Percentiles rank a stretch among this genome's conserved stretches.
Conservation (phyloP, 1,139 yeast genomes). For the Hyphopichia burtonii region DNA sequence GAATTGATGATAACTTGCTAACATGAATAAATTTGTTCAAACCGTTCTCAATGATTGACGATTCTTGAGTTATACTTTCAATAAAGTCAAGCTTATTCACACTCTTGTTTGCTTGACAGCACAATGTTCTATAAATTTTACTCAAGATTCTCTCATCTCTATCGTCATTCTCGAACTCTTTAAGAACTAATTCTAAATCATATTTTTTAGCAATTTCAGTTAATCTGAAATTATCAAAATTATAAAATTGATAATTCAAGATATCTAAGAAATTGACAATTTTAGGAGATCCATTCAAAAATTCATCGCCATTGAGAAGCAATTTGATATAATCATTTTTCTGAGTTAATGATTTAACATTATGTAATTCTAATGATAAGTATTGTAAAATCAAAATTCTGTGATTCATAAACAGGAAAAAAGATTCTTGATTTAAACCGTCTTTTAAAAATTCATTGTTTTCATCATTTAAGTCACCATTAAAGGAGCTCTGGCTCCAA, state of each 20-base stretch:
- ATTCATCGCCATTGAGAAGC: conserved; percentile 49
- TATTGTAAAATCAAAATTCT: conserved; percentile 64
- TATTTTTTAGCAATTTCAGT: conserved; percentile 39
- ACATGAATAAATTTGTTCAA: conserved; percentile 44
- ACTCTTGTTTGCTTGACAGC: conserved; percentile 18
- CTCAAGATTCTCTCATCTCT: conserved; percentile 15
- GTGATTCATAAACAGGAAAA: conserved; percentile 61
- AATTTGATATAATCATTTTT: conserved; percentile 53
- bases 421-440: conserved; percentile 45
- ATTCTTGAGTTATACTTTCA: conserved; percentile 14
- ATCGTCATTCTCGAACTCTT: conserved; percentile 19
- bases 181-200: conserved; percentile 27
- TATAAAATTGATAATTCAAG: conserved; percentile 52
- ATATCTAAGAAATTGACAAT: conserved; percentile 69
- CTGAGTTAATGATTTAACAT: conserved; percentile 57
- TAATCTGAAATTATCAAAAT: conserved; percentile 36
- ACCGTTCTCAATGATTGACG: conserved; percentile 30
- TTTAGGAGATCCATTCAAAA: conserved; percentile 56
- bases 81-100: conserved; percentile 4
- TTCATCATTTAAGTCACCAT: conserved; percentile 32
- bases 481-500: conserved; percentile 55
- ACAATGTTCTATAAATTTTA: conserved; percentile 22
- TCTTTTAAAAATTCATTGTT: conserved; percentile 29
- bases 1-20: conserved; percentile 49
- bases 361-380: conserved; percentile 71